Conservation (phyloP, 2,329 filamentous ascomycete genomes). For the Elsinoe perseae region DNA sequence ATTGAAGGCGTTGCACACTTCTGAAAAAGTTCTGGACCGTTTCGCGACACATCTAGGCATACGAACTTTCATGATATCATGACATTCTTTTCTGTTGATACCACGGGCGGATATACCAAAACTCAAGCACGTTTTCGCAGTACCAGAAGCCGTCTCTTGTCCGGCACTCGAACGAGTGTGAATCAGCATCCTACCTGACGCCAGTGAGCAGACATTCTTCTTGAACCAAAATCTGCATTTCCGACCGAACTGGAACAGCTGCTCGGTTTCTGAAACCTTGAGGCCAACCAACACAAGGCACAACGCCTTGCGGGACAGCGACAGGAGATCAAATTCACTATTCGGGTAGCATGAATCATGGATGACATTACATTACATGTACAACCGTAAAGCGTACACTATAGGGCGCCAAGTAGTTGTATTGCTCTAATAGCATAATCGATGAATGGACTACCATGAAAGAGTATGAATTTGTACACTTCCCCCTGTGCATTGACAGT, state of each 20-base stretch:
- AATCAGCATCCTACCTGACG: not conserved
- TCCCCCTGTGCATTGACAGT: too few relatives aligned
- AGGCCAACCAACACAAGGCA: not conserved
- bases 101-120: conserved; percentile 4
- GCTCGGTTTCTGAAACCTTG: not conserved
- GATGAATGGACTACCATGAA: not conserved
- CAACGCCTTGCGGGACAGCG: not conserved
- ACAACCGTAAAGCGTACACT: not conserved
- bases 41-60: not conserved
- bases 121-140: not conserved
- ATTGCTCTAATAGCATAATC: conserved; percentile 11
- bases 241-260: not conserved
- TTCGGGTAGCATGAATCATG: not conserved
- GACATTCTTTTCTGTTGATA: not conserved
- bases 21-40: not conserved
- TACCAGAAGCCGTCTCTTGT: not conserved
- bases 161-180: not conserved
- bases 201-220: too few relatives aligned
- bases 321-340: not conserved
- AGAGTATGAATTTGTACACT: not conserved
- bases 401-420: not conserved
- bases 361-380: not conserved
- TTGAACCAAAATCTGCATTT: too few relatives aligned
- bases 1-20: not conserved
- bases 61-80: not conserved